phyloP scores from a whole-genome alignment of 106 monocot species.

The Dioscorea zingiberensis region DNA sequence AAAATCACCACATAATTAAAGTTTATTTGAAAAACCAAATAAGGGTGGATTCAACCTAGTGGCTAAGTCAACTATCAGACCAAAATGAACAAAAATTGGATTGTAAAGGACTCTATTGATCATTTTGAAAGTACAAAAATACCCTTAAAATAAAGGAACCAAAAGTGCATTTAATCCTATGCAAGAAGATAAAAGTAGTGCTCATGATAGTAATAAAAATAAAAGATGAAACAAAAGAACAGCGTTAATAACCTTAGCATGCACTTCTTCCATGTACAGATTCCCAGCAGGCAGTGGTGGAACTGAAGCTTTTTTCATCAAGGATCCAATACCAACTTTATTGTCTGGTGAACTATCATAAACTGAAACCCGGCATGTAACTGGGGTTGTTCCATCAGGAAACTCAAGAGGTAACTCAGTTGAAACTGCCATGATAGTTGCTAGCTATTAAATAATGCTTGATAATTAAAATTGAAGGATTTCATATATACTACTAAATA shows the following conservation, averaged over 20 bases:
- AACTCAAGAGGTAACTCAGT: slow-evolving; percentile 91
- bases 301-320: slow-evolving; percentile 73
- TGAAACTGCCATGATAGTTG: slow-evolving; percentile 45
- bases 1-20: too few relatives aligned
- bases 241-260: slow-evolving; percentile 54
- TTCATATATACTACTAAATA: too few relatives aligned
- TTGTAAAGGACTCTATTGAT: too few relatives aligned
- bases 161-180: too few relatives aligned
- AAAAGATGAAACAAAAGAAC: not conserved
- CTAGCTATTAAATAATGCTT: not conserved
- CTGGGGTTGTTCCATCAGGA: slow-evolving; percentile 97
- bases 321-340: slow-evolving; percentile 86
- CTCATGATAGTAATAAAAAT: too few relatives aligned
- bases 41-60: too few relatives aligned
- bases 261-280: slow-evolving; percentile 96
- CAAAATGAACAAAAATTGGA: too few relatives aligned
- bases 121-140: too few relatives aligned
- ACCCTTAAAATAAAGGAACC: too few relatives aligned
- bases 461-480: slow-evolving; percentile 4
- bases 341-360: slow-evolving; percentile 76
- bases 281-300: slow-evolving; percentile 78
- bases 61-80: too few relatives aligned
- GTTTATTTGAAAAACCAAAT: too few relatives aligned
- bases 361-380: slow-evolving; percentile 78
- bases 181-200: too few relatives aligned